Evolutionary conservation across 169 alveolate species (phyloP).

Genomic region (Amoebophrya sp.): DNA sequence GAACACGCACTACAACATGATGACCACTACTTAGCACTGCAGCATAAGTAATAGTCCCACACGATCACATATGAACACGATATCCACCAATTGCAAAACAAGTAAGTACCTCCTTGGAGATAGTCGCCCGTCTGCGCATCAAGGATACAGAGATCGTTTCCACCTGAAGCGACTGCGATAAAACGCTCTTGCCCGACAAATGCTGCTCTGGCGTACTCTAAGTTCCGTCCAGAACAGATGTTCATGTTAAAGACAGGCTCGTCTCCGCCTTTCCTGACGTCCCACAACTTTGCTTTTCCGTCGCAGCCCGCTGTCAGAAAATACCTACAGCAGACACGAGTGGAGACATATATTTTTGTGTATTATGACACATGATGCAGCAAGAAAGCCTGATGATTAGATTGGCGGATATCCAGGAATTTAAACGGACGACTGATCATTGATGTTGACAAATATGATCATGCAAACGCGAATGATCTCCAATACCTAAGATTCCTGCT

Average conservation of each 20-base stretch:
- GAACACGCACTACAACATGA: too few species aligned
- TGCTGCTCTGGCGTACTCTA: neutral
- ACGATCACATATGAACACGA: too few species aligned
- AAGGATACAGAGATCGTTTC: neutral
- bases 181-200: neutral
- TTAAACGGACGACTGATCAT: neutral
- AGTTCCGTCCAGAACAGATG: neutral
- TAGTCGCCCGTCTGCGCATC: neutral
- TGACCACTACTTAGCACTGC: too few species aligned
- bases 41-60: too few species aligned
- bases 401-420: neutral
- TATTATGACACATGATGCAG: neutral
- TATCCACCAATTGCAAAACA: too few species aligned
- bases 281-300: neutral
- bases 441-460: too few species aligned
- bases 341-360: neutral
- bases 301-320: neutral
- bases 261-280: neutral
- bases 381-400: neutral
- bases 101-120: neutral
- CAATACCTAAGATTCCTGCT: slow-evolving; percentile 9
- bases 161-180: neutral
- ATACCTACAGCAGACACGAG: neutral
- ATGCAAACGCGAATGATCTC: too few species aligned
- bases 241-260: neutral